Percentiles rank a stretch among this genome's conserved stretches.
These are phyloP conservation scores for Eimeria falciformis DNA, from an alignment of 169 alveolate species.

Conservation along the genomic window DNA sequence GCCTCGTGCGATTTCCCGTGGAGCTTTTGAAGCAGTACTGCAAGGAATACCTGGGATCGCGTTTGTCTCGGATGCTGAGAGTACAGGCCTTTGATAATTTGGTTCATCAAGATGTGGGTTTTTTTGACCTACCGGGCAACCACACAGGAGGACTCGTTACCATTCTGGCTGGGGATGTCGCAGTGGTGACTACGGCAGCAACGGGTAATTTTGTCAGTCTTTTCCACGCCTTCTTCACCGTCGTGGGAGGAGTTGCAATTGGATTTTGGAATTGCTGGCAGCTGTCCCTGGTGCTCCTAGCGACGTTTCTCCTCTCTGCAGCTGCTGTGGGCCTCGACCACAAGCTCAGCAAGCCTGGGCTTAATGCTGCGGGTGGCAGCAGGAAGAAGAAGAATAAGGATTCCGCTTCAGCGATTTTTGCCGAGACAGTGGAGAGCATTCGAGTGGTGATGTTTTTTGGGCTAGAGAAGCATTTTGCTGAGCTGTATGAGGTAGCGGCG, in stretches of 20 bases:
- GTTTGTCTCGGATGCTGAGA: background rate
- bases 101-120: conserved; percentile 45
- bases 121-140: conserved; percentile 1
- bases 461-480: background rate
- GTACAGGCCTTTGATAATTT: background rate
- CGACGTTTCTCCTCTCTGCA: background rate
- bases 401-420: conserved; percentile 6
- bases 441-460: conserved; percentile 33
- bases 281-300: background rate
- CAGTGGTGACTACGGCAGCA: background rate
- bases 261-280: conserved; percentile 6
- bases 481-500: background rate
- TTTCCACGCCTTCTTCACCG: background rate
- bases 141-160: background rate
- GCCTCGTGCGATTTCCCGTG: background rate
- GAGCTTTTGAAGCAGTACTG: conserved; percentile 3
- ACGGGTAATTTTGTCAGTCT: background rate
- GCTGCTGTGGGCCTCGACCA: conserved; percentile 16
- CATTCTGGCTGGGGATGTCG: background rate
- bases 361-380: background rate
- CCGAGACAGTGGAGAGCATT: background rate
- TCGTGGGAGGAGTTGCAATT: background rate
- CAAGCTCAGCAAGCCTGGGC: background rate
- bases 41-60: conserved; percentile 37
- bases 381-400: background rate